A percentile compares a stretch with the other conserved stretches of the same genome.
phyloP scores from a whole-genome alignment of 179 eudicot genomes.

The Beta lomatogona region DNA sequence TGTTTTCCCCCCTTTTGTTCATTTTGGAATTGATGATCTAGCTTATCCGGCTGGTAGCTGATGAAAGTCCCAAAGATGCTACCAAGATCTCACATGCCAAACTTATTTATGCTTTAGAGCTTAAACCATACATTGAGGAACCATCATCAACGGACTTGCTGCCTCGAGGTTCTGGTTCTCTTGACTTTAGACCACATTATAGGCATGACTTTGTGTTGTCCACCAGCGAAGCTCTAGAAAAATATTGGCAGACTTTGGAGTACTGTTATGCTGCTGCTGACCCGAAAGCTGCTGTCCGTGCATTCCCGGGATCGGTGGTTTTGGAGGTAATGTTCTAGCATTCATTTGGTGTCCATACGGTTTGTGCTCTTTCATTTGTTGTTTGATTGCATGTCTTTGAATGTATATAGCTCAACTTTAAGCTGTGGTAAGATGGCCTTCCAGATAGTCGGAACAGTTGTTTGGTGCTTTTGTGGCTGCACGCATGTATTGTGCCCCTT shows the following conservation, averaged over 20 bases:
- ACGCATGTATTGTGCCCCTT: no score
- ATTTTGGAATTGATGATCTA: conserved; percentile 26
- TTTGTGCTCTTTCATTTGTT: no score
- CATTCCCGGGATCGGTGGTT: conserved; percentile 89
- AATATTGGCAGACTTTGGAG: conserved; percentile 94
- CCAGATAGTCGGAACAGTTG: no score
- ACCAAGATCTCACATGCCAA: conserved; percentile 52
- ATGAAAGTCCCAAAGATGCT: conserved; percentile 49
- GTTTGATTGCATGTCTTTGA: no score
- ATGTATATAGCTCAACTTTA: no score
- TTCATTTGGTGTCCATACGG: background rate
- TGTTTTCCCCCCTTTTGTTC: background rate
- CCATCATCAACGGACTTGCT: conserved; percentile 51
- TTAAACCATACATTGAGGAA: conserved; percentile 95
- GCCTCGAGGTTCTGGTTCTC: conserved; percentile 44
- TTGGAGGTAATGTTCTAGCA: conserved; percentile 57
- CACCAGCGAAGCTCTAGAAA: conserved; percentile 76
- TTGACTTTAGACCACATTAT: conserved; percentile 81
- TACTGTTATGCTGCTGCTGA: conserved; percentile 91
- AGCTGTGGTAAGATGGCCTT: no score
- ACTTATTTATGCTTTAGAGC: conserved; percentile 77
- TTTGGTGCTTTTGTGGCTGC: no score
- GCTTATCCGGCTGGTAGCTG: conserved; percentile 79
- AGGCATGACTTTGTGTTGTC: conserved; percentile 92
- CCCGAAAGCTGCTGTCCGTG: conserved; percentile 79